phyloP scores from a whole-genome alignment of 495 filamentous ascomycete genomes.

The Penicillium alfredii region DNA sequence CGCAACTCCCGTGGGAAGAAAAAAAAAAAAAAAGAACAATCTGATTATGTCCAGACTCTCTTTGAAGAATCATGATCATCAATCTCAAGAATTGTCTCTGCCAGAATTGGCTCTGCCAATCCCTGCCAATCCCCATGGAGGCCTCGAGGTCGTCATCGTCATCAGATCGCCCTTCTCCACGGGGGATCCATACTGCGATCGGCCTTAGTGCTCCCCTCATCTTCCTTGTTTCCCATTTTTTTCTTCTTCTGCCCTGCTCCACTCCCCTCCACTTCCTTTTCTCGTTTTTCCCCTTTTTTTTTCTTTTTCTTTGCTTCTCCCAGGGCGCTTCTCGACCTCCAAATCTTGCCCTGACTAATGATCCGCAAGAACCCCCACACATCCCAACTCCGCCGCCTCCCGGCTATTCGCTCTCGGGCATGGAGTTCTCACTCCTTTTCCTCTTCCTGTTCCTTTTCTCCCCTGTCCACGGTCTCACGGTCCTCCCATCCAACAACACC shows the following conservation, averaged over 20 bases:
- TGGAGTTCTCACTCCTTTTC: conserved; percentile 18
- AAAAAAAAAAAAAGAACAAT: too few species aligned
- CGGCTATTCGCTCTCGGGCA: conserved; percentile 25
- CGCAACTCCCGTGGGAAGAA: too few species aligned
- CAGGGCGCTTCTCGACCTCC: background rate
- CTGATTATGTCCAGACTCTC: too few species aligned
- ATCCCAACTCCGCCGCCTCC: conserved; percentile 23
- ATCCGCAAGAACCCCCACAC: conserved; percentile 26
- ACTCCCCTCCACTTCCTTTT: conserved; percentile 3
- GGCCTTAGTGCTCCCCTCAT: conserved; percentile 23
- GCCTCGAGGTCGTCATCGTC: too few species aligned
- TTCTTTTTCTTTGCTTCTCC: conserved; percentile 4
- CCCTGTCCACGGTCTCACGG: conserved; percentile 17
- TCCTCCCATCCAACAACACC: conserved; percentile 32
- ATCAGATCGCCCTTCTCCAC: too few species aligned
- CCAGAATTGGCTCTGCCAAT: too few species aligned
- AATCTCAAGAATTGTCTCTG: too few species aligned
- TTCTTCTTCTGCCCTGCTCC: conserved; percentile 18
- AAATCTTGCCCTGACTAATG: conserved; percentile 22
- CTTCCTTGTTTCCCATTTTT: conserved; percentile 20
- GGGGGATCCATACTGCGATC: conserved; percentile 24
- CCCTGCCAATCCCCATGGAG: too few species aligned
- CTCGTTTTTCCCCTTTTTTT: conserved; percentile 3
- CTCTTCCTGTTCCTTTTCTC: conserved; percentile 11
- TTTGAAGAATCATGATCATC: too few species aligned